Percentiles rank a stretch among this genome's conserved stretches.
Evolutionary conservation across 805 yeast species (phyloP).

Genomic region (Myxozyma vanderwaltii): DNA sequence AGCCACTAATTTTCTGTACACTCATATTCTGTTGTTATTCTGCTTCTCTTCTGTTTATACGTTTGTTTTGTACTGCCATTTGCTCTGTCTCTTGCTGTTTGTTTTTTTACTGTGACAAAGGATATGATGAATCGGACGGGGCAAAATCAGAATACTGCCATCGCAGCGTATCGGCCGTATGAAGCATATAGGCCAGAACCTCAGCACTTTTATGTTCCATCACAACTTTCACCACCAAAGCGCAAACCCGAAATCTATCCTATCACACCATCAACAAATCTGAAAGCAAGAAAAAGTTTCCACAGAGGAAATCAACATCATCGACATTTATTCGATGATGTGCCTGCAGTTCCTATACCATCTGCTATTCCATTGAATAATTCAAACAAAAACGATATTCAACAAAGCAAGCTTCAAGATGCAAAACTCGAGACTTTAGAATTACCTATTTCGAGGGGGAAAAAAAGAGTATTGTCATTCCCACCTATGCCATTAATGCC

Average conservation of each 20-base stretch:
- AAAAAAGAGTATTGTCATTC: not conserved
- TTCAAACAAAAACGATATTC: not conserved
- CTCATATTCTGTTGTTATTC: not conserved
- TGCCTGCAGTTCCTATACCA: not conserved
- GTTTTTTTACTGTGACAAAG: not conserved
- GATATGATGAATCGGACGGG: not conserved
- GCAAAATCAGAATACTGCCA: not conserved
- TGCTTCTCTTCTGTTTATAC: not conserved
- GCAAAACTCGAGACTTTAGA: too few relatives aligned
- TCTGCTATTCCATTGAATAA: not conserved
- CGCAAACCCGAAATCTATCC: not conserved
- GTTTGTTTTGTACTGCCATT: too few relatives aligned
- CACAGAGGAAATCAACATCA: conserved; percentile 25
- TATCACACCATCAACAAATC: not conserved
- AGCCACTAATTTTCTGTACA: too few relatives aligned
- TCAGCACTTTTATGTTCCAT: not conserved
- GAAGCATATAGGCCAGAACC: not conserved
- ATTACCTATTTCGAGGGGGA: not conserved
- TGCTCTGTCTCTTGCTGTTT: not conserved
- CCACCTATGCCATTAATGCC: not conserved
- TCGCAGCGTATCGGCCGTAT: conserved; percentile 3
- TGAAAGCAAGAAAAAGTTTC: not conserved
- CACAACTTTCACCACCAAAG: not conserved
- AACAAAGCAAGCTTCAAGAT: not conserved
- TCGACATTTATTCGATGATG: conserved; percentile 24